Conservation (phyloP, 768 basidiomycete species). For the Gelatoporia subvermispora region DNA sequence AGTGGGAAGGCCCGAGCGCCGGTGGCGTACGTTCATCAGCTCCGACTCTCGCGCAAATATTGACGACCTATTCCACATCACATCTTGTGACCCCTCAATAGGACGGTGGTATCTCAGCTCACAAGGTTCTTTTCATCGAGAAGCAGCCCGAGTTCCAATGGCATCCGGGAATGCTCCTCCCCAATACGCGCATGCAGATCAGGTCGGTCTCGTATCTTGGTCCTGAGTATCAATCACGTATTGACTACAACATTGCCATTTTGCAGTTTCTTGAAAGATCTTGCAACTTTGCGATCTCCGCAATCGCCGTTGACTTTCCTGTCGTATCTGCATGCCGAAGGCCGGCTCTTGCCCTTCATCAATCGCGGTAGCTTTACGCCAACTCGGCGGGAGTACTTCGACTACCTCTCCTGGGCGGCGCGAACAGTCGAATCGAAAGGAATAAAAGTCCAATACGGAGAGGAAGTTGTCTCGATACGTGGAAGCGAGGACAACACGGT, state of each 20-base stretch:
- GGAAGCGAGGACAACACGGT: conserved; percentile 31
- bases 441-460: conserved; percentile 39
- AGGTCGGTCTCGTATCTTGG: conserved; percentile 26
- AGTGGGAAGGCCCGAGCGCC: conserved; percentile 21
- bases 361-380: conserved; percentile 48
- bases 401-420: conserved; percentile 52
- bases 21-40: conserved; percentile 4
- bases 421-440: conserved; percentile 38
- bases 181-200: conserved; percentile 50
- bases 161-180: conserved; percentile 54
- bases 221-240: background rate
- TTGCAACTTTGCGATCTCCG: conserved; percentile 48
- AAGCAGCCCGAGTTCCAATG: conserved; percentile 43
- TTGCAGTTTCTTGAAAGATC: conserved; percentile 46
- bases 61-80: background rate
- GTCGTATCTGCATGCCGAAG: conserved; percentile 45
- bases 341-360: conserved; percentile 46
- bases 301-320: conserved; percentile 49
- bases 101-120: background rate
- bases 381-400: conserved; percentile 48
- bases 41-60: background rate
- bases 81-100: background rate
- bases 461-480: conserved; percentile 39
- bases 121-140: conserved; percentile 42
- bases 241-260: background rate